phyloP scores from a whole-genome alignment of 2,329 filamentous ascomycete genomes.

The Lasiodiplodia hormozganensis region DNA sequence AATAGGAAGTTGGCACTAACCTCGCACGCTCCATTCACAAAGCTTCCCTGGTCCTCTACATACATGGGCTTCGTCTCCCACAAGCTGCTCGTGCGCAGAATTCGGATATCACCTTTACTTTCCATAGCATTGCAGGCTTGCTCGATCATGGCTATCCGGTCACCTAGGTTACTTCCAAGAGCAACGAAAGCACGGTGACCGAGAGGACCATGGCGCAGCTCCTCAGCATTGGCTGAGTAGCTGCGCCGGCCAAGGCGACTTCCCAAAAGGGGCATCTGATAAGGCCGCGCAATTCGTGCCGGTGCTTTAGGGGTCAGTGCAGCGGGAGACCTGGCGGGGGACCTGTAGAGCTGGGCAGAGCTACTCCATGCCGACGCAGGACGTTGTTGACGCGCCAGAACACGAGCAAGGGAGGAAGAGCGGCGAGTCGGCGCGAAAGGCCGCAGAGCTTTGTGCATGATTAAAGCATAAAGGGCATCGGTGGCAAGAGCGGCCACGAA shows the following conservation, averaged over 20 bases:
- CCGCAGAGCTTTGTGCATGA: conserved; percentile 7
- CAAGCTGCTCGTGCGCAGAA: conserved; percentile 82
- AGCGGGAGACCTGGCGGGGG: background rate
- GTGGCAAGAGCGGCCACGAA: conserved; percentile 2
- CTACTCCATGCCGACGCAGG: background rate
- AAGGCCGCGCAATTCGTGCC: background rate
- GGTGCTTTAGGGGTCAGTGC: background rate
- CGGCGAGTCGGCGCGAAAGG: background rate
- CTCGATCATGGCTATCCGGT: conserved; percentile 85
- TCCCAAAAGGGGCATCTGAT: conserved; percentile 7
- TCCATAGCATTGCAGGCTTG: conserved; percentile 81
- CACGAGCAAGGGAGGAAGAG: background rate
- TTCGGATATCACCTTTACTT: conserved; percentile 67
- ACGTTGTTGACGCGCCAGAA: background rate
- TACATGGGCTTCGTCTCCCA: conserved; percentile 99
- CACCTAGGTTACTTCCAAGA: conserved; percentile 89
- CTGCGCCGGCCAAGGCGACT: background rate
- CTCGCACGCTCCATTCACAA: conserved; percentile 92
- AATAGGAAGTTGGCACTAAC: conserved; percentile 57
- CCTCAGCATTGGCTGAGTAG: background rate
- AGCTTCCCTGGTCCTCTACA: conserved; percentile 83
- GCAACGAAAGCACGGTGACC: conserved; percentile 74
- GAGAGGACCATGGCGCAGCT: conserved; percentile 3
- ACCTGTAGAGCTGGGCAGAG: background rate
- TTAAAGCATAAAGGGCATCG: background rate